A percentile compares a stretch with the other conserved stretches of the same genome.
phyloP scores from a whole-genome alignment of 495 filamentous ascomycete species.

The Immersiella caudata region DNA sequence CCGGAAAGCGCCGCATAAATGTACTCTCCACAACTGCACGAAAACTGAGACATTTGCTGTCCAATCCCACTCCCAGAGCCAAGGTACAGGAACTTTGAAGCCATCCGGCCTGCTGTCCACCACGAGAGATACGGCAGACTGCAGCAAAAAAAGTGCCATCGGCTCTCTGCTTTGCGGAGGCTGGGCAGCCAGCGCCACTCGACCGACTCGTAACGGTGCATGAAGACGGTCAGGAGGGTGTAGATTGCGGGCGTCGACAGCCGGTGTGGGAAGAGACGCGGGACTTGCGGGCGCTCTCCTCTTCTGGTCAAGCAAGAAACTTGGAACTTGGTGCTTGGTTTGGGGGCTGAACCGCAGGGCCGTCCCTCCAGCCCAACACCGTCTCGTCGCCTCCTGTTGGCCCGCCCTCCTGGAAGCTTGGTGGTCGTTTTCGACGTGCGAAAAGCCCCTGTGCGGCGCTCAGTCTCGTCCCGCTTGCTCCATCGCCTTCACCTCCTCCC shows the following conservation, averaged over 20 bases:
- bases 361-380: neutral
- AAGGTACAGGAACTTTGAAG: too few species aligned
- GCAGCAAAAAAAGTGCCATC: neutral
- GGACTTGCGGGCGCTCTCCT: neutral
- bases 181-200: neutral
- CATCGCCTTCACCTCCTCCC: neutral
- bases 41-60: too few species aligned
- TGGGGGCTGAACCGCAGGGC: neutral
- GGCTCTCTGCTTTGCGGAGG: neutral
- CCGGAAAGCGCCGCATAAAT: too few species aligned
- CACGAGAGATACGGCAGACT: neutral
- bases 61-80: too few species aligned
- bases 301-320: neutral
- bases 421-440: neutral
- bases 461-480: conserved; percentile 11
- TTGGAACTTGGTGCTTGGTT: neutral
- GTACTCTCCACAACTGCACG: too few species aligned
- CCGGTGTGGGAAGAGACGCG: neutral
- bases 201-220: neutral
- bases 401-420: neutral
- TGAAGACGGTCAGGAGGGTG: neutral
- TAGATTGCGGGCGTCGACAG: neutral
- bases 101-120: too few species aligned
- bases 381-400: neutral
- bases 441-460: neutral